Evolutionary conservation across 495 filamentous ascomycete species (phyloP).

Genomic region (Letharia lupina): DNA sequence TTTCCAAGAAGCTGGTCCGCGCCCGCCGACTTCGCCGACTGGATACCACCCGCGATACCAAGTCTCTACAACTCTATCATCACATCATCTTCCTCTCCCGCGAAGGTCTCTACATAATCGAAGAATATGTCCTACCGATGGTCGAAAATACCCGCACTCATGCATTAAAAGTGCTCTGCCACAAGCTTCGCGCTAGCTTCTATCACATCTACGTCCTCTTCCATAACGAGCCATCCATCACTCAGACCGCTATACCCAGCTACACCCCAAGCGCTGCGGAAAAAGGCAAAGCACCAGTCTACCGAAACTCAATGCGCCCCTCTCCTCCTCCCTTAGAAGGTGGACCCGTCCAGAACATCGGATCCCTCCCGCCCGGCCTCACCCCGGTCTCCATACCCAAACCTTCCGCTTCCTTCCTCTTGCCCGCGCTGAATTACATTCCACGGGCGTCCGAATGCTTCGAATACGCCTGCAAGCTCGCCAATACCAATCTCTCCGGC

Average conservation of each 20-base stretch:
- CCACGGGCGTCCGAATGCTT: slow-evolving; percentile 74
- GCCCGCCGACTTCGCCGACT: slow-evolving; percentile 78
- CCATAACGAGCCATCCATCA: slow-evolving; percentile 64
- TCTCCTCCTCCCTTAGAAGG: slow-evolving; percentile 35
- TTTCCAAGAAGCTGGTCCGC: slow-evolving; percentile 73
- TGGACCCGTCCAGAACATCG: slow-evolving; percentile 28
- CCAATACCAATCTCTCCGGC: slow-evolving; percentile 67
- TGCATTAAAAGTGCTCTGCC: slow-evolving; percentile 77
- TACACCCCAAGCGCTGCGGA: slow-evolving; percentile 26
- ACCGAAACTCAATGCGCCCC: slow-evolving; percentile 24
- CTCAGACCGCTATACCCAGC: slow-evolving; percentile 36
- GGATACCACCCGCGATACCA: slow-evolving; percentile 68
- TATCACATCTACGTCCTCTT: slow-evolving; percentile 97
- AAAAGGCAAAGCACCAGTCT: slow-evolving; percentile 16
- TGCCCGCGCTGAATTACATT: slow-evolving; percentile 75
- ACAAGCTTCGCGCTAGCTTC: slow-evolving; percentile 87
- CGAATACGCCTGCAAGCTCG: slow-evolving; percentile 63
- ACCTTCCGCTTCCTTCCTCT: slow-evolving; percentile 57
- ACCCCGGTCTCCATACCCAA: slow-evolving; percentile 42
- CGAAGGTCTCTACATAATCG: slow-evolving; percentile 79
- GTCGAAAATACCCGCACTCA: slow-evolving; percentile 48
- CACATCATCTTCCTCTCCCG: slow-evolving; percentile 93
- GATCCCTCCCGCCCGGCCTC: slow-evolving; percentile 36
- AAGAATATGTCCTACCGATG: slow-evolving; percentile 78
- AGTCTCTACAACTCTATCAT: slow-evolving; percentile 69